phyloP scores from a whole-genome alignment of 2,329 filamentous ascomycete species.

The Sporothrix brasiliensis region DNA sequence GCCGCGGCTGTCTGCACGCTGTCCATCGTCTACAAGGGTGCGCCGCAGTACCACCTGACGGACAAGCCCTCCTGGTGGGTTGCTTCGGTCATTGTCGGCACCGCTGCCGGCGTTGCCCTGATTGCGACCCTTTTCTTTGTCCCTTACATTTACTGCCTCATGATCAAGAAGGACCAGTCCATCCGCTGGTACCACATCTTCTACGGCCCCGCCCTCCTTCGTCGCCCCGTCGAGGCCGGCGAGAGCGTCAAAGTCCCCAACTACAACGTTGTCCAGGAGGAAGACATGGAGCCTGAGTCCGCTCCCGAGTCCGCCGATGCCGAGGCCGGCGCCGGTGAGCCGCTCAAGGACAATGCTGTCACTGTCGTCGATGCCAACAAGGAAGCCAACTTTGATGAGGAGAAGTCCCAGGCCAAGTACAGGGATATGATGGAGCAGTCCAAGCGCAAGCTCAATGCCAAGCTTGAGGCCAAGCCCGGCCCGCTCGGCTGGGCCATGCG shows the following conservation, averaged over 20 bases:
- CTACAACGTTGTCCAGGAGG: conserved; percentile 75
- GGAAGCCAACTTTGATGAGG: background rate
- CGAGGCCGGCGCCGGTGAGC: conserved; percentile 36
- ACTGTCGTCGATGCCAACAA: background rate
- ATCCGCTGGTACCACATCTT: conserved; percentile 66
- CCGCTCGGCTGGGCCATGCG: conserved; percentile 85
- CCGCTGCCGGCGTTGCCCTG: conserved; percentile 61
- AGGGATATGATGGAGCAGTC: conserved; percentile 62
- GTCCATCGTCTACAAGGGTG: conserved; percentile 80
- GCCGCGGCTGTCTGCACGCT: conserved; percentile 74
- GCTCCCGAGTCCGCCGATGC: conserved; percentile 45
- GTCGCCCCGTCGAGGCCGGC: conserved; percentile 56
- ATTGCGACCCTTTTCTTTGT: conserved; percentile 72
- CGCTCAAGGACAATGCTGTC: conserved; percentile 32
- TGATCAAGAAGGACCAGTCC: conserved; percentile 69
- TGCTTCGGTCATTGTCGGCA: conserved; percentile 66
- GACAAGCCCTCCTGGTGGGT: conserved; percentile 71
- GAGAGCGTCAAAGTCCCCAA: conserved; percentile 66
- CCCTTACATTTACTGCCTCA: conserved; percentile 66
- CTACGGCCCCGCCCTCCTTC: conserved; percentile 66
- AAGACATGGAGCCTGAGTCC: conserved; percentile 41
- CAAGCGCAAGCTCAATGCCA: conserved; percentile 60
- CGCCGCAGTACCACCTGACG: conserved; percentile 65
- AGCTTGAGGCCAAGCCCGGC: conserved; percentile 63
- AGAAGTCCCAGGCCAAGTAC: conserved; percentile 56